These are phyloP conservation scores for Phytophthora capsici DNA, from an alignment of 352 stramenopile species.

Conservation along the genomic window DNA sequence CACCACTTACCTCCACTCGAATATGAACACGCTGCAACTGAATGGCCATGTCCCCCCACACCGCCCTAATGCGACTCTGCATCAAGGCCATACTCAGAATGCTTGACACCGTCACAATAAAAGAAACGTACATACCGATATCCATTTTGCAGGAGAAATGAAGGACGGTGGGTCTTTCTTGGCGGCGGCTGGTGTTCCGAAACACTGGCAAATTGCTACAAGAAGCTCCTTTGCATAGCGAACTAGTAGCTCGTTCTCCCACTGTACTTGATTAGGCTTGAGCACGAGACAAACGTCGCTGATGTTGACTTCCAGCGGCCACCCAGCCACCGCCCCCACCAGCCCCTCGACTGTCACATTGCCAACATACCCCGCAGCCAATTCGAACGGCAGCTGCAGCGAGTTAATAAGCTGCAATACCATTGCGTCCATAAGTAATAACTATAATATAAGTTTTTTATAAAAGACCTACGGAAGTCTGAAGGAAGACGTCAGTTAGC, in stretches of 20 bases:
- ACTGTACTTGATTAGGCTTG: conserved; percentile 58
- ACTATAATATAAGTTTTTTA: too few species aligned
- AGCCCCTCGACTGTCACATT: conserved; percentile 71
- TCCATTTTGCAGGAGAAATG: conserved; percentile 69
- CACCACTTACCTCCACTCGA: conserved; percentile 60
- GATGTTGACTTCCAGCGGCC: conserved; percentile 57
- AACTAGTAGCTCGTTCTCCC: conserved; percentile 71
- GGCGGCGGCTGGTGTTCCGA: conserved; percentile 36
- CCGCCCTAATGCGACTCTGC: conserved; percentile 56
- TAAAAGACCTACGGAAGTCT: conserved; percentile 48
- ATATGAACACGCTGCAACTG: conserved; percentile 71
- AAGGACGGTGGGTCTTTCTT: conserved; percentile 40
- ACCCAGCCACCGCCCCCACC: conserved; percentile 60
- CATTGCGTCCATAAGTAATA: not conserved
- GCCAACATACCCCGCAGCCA: conserved; percentile 72
- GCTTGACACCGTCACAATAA: not conserved
- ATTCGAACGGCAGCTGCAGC: conserved; percentile 69
- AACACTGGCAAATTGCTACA: conserved; percentile 60
- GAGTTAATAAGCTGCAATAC: conserved; percentile 59
- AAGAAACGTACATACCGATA: conserved; percentile 38
- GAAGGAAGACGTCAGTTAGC: conserved; percentile 67
- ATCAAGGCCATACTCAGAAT: conserved; percentile 4
- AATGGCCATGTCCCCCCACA: conserved; percentile 61
- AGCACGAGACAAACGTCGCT: conserved; percentile 73
- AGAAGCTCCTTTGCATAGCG: conserved; percentile 76